Percentiles rank a stretch among this genome's conserved stretches.
Conservation (phyloP, 1,284 basidiomycete species). For the Sporisorium iseilematis-ciliati region DNA sequence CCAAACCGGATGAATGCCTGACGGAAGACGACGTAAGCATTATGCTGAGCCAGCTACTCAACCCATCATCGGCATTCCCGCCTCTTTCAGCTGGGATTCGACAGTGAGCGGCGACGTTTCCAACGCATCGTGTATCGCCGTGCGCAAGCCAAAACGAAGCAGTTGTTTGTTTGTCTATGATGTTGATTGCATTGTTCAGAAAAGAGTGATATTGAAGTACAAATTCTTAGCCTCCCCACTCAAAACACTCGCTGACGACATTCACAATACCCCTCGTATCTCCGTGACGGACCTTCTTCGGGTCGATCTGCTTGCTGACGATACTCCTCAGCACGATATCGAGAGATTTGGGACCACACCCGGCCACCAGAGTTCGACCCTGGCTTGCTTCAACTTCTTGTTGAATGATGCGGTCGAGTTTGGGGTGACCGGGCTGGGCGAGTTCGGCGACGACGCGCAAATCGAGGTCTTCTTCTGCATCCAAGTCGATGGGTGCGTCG, state of each 20-base stretch:
- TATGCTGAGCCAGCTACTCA: too few relatives aligned
- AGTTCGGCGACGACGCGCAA: conserved; percentile 78
- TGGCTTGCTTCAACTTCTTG: conserved; percentile 77
- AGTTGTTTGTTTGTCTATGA: too few relatives aligned
- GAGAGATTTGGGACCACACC: conserved; percentile 82
- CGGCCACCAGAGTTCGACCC: conserved; percentile 78
- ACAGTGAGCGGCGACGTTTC: too few relatives aligned
- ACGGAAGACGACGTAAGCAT: too few relatives aligned
- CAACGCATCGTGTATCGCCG: too few relatives aligned
- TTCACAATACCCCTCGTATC: conserved; percentile 74
- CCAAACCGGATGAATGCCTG: too few relatives aligned
- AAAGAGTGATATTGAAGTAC: background rate
- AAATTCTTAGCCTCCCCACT: conserved; percentile 50
- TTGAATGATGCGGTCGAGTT: conserved; percentile 76
- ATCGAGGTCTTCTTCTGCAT: conserved; percentile 78
- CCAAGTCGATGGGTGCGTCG: conserved; percentile 72
- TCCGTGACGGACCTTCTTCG: conserved; percentile 74
- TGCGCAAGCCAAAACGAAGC: too few relatives aligned
- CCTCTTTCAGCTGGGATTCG: too few relatives aligned
- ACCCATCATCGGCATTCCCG: too few relatives aligned
- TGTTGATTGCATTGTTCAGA: too few relatives aligned
- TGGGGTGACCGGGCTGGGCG: conserved; percentile 81
- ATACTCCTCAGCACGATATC: conserved; percentile 80
- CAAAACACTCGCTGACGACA: conserved; percentile 63
- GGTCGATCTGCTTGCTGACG: conserved; percentile 77